Evolutionary conservation across 1,284 basidiomycete species (phyloP), one percentile per base, ranked within the genome.

Genomic region (Leccinum subspadiceum): DNA sequence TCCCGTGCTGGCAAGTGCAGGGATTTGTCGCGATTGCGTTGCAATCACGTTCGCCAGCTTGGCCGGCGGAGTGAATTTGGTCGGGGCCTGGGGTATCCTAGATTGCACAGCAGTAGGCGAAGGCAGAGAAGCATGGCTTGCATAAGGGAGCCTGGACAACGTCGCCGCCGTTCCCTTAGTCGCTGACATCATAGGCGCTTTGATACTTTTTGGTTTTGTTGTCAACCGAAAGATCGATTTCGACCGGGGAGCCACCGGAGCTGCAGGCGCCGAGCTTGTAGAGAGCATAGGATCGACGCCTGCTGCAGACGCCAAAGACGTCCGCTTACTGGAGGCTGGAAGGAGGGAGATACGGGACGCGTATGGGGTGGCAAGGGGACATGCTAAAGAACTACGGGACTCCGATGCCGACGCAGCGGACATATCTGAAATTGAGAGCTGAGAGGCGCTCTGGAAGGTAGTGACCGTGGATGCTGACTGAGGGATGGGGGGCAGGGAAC

Each of bases 141-240:
- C 44, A 10, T 60, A 20, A 39, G 70, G 65, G 35, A 62, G 65
- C 44, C 60, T 65, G 5, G 67, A 62, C 8, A 59, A 46, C 10
- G 15, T 51, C 13, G 29, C 24, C 17, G 31, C 22, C 9, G 35
- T 50, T 33, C 22, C 44, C 24, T 58, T 56, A 17, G 37, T 37
- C 22, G 56, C 60, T 15, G 59, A 37, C 1, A 48, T 22, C 4
- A 49, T 13, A 2, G 73, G 67, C 8, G 35, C 50, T 55, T 72
- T 72, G 29, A 64, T 29, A 44, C 55, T 61, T 53, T 72, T 71
- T 37, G 71, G 60, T 62, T 69, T 72, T 5, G 69, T 56, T 13
- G 70, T 56, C 54, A 71, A 58, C 5, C 69, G 66, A 57, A 71
- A 74, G n/a, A 71, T 71, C 13, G 70, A 72, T 58, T 71, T 71